phyloP scores from a whole-genome alignment of 148 eudicot genomes.

The Talinum fruticosum region DNA sequence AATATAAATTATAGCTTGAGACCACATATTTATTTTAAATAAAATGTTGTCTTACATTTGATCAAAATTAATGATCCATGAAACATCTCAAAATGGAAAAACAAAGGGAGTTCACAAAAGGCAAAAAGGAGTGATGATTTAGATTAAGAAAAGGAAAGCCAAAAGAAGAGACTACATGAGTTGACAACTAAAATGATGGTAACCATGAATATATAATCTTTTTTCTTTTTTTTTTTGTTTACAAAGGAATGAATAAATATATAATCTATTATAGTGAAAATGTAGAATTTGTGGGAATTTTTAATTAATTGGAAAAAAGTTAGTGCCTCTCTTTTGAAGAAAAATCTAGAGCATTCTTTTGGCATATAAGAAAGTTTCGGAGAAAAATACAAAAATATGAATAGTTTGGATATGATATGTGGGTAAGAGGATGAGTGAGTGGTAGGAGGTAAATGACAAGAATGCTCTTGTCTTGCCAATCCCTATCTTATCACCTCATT shows the following conservation, averaged over 20 bases:
- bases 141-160: not conserved
- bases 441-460: slow-evolving; percentile 2
- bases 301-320: not conserved
- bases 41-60: not conserved
- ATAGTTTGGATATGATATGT: not conserved
- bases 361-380: not conserved
- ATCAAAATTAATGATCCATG: not conserved
- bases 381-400: not conserved
- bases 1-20: not conserved
- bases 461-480: not conserved
- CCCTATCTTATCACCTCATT: not conserved
- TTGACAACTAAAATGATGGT: not conserved
- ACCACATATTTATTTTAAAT: not conserved
- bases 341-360: not conserved
- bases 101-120: not conserved
- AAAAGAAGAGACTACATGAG: not conserved
- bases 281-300: not conserved
- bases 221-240: no score
- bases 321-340: not conserved
- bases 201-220: not conserved
- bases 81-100: not conserved
- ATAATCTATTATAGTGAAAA: not conserved
- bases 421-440: not conserved
- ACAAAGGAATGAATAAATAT: no score
- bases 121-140: not conserved